Evolutionary conservation across 345 rosid species (phyloP), one percentile per base, ranked within the genome.

Genomic region (Citrus maxima): DNA sequence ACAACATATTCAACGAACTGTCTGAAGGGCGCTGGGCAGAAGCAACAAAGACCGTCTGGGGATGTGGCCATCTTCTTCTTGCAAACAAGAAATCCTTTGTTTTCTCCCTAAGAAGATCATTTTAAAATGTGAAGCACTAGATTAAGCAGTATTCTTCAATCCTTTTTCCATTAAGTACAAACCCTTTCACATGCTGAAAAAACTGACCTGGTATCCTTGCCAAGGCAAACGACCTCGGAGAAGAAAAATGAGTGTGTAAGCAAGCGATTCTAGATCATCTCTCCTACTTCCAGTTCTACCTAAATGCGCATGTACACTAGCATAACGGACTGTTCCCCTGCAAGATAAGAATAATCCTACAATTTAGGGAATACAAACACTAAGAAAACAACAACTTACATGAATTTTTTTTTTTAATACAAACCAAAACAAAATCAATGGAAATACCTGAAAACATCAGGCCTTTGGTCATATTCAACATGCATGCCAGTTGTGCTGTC

Each of bases 241-340:
- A 79, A 92, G 96, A 74, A 92, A 92, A 82, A 92, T 77, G 19
- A 92, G 93, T 1, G 96, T 92, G 82, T 92, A 92, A n/a, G 96
- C 96, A 78, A 92, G 94, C 10, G 96, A 92, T 84, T 92, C 96
- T 61, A 92, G 90, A 86, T 92, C 96, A 87, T 92, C 96, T 85
- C 96, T 88, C 79, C 94, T 82, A 80, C 91, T 89, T 24, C 89
- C 85, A 64, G 92, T 89, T 88, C 96, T 89, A 82, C 96, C 96
- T 27, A 92, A 79, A 85, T 92, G 96, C 62, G 94, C 96, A 81
- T 92, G 96, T 55, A 85, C 94, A 67, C 94, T 88, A 46, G 96
- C 96, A 82, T 92, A 92, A 64, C 96, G 92, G 32, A 92, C 94
- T 40, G 97, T 92, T 79, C 97, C 97, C 80, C 97, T 92, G 87